Percentiles rank a stretch among this genome's conserved stretches.
These are phyloP conservation scores for Aphanomyces stellatus DNA, from an alignment of 352 stramenopile species.

Conservation along the genomic window DNA sequence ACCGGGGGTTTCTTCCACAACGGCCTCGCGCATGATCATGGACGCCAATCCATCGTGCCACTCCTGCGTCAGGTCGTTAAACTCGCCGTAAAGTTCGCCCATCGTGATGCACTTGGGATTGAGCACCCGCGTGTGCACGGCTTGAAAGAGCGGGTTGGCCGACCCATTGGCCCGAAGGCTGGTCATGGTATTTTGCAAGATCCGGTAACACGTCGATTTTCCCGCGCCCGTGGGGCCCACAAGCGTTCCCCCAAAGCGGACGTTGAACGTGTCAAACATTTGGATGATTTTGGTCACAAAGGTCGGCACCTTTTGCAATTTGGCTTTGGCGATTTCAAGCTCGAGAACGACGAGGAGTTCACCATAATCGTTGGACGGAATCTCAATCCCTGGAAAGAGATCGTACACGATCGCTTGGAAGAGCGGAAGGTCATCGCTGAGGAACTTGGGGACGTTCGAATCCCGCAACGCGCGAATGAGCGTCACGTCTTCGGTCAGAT, in stretches of 20 bases:
- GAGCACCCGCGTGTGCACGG: slow-evolving; percentile 54
- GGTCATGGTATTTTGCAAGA: slow-evolving; percentile 83
- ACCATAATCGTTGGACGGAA: slow-evolving; percentile 77
- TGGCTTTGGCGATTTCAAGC: slow-evolving; percentile 45
- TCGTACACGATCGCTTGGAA: slow-evolving; percentile 90
- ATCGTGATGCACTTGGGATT: slow-evolving; percentile 86
- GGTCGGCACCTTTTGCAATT: slow-evolving; percentile 52
- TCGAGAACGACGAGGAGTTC: slow-evolving; percentile 63
- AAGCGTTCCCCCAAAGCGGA: slow-evolving; percentile 85
- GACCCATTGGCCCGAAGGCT: slow-evolving; percentile 47
- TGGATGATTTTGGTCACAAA: slow-evolving; percentile 92
- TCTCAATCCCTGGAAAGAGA: slow-evolving; percentile 84
- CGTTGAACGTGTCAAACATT: slow-evolving; percentile 92
- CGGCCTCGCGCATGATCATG: slow-evolving; percentile 69
- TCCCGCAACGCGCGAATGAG: slow-evolving; percentile 85
- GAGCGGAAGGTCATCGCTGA: slow-evolving; percentile 84
- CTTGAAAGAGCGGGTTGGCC: slow-evolving; percentile 74
- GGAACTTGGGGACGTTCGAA: slow-evolving; percentile 94
- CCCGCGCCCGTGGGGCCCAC: slow-evolving; percentile 78
- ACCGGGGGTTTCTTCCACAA: slow-evolving; percentile 43
- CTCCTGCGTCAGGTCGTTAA: slow-evolving; percentile 85
- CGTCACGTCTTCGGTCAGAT: slow-evolving; percentile 80
- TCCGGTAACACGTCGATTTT: slow-evolving; percentile 85
- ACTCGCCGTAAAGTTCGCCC: slow-evolving; percentile 79
- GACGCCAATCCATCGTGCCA: slow-evolving; percentile 79